Conservation (phyloP, 2,329 filamentous ascomycete species). For the Stemphylium vesicarium region DNA sequence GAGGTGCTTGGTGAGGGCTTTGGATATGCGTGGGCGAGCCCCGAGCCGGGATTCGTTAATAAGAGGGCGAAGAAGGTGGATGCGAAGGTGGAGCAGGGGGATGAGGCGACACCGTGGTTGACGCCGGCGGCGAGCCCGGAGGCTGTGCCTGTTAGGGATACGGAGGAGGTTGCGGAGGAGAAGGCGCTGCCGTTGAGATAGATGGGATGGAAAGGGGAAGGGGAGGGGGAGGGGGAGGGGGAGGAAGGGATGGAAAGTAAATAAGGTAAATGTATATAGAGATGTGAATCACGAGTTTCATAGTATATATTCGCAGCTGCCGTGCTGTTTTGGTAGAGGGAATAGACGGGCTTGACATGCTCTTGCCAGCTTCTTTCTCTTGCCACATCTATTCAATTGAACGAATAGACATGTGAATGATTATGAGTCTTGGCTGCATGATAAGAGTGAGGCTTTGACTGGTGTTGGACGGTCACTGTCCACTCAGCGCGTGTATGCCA, state of each 20-base stretch:
- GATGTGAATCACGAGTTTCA: no score
- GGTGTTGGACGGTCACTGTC: no score
- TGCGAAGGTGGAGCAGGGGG: slow-evolving; percentile 8
- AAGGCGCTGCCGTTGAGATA: slow-evolving; percentile 31
- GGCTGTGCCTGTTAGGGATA: slow-evolving; percentile 24
- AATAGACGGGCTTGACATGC: no score
- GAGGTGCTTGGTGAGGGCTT: slow-evolving; percentile 68
- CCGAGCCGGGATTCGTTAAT: slow-evolving; percentile 52
- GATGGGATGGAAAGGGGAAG: background rate
- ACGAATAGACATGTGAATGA: no score
- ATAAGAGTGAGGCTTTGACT: no score
- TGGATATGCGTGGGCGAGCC: slow-evolving; percentile 69
- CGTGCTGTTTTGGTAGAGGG: no score
- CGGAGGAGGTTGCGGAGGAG: slow-evolving; percentile 28
- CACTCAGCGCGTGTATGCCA: no score
- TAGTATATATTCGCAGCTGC: no score
- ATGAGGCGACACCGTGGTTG: slow-evolving; percentile 40
- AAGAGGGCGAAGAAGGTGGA: slow-evolving; percentile 25
- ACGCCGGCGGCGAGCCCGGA: slow-evolving; percentile 50
- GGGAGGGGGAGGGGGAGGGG: no score
- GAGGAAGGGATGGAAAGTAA: background rate
- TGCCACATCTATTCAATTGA: no score
- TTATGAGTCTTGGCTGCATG: no score
- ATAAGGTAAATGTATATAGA: background rate
- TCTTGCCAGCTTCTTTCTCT: no score